Percentiles rank a stretch among this genome's conserved stretches.
Evolutionary conservation across 129 eudicot genomes (phyloP).

Genomic region (Escallonia rubra): DNA sequence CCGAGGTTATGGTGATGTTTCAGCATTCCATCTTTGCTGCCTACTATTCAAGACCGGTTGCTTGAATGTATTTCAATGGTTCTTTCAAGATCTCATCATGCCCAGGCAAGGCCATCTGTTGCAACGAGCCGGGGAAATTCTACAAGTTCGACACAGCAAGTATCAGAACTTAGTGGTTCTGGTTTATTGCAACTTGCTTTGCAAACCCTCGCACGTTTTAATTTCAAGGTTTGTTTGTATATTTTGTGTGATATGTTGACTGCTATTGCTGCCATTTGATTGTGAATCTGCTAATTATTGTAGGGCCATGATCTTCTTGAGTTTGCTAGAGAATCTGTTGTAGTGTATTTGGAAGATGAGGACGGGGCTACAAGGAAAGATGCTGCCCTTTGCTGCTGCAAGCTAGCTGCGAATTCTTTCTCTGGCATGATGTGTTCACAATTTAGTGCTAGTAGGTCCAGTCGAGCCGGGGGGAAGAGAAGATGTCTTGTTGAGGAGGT

Average conservation of each 20-base stretch:
- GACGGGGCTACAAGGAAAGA: slow-evolving; percentile 92
- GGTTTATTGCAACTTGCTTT: slow-evolving; percentile 90
- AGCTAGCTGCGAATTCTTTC: slow-evolving; percentile 70
- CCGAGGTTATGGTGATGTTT: slow-evolving; percentile 5
- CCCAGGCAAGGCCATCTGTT: slow-evolving; percentile 53
- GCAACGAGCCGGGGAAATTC: slow-evolving; percentile 41
- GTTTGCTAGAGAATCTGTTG: slow-evolving; percentile 83
- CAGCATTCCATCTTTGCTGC: slow-evolving; percentile 91
- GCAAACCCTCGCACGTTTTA: slow-evolving; percentile 89
- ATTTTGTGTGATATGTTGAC: not conserved
- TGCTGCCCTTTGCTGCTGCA: slow-evolving; percentile 96
- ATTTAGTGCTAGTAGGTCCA: slow-evolving; percentile 63
- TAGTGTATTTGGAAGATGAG: slow-evolving; percentile 82
- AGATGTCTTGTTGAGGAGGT: slow-evolving; percentile 92
- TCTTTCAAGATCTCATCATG: slow-evolving; percentile 62
- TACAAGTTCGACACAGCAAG: slow-evolving; percentile 40
- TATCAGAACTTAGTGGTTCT: slow-evolving; percentile 73
- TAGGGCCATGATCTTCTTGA: slow-evolving; percentile 97
- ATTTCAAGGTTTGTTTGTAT: slow-evolving; percentile 61
- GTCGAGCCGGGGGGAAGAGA: slow-evolving; percentile 79
- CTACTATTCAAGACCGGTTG: slow-evolving; percentile 79
- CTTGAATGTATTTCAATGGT: slow-evolving; percentile 73
- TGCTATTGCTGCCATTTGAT: slow-evolving; percentile 4
- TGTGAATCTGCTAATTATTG: slow-evolving; percentile 14
- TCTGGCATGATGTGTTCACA: slow-evolving; percentile 35